Percentiles rank a stretch among this genome's conserved stretches.
These are phyloP conservation scores for Phellopilus nigrolimitatus DNA, from an alignment of 1,284 basidiomycete genomes.

Conservation along the genomic window DNA sequence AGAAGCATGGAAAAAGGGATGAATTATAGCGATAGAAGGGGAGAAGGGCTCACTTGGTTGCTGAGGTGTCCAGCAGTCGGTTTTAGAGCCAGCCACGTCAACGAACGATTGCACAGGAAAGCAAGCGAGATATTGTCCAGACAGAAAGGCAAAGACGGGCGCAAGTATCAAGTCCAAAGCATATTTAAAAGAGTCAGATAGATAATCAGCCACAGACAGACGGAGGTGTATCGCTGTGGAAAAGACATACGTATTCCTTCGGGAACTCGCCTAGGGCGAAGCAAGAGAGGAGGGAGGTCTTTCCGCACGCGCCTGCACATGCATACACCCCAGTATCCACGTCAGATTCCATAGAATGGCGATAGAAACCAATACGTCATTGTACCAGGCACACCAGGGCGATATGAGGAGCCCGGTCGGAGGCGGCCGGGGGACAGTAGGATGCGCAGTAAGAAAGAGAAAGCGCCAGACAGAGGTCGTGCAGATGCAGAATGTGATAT, in stretches of 20 bases:
- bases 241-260: conserved; percentile 81
- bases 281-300: conserved; percentile 80
- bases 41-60: conserved; percentile 16
- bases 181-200: conserved; percentile 16
- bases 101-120: background rate
- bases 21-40: background rate
- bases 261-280: conserved; percentile 97
- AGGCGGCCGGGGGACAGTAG: background rate
- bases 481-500: background rate
- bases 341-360: no score
- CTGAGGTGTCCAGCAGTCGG: background rate
- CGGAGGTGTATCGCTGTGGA: conserved; percentile 16
- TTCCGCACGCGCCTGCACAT: conserved; percentile 72
- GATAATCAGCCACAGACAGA: conserved; percentile 15
- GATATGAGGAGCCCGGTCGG: background rate
- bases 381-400: conserved; percentile 7
- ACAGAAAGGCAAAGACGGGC: no score
- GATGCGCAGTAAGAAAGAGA: background rate
- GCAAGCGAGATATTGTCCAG: background rate
- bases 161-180: background rate
- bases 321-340: no score
- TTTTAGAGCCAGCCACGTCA: background rate
- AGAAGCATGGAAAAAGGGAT: background rate
- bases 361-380: conserved; percentile 11
- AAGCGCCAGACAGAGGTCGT: background rate